Percentiles rank a stretch among this genome's conserved stretches.
These are phyloP conservation scores for Russula ochroleuca DNA, from an alignment of 768 basidiomycete genomes.

Conservation along the genomic window DNA sequence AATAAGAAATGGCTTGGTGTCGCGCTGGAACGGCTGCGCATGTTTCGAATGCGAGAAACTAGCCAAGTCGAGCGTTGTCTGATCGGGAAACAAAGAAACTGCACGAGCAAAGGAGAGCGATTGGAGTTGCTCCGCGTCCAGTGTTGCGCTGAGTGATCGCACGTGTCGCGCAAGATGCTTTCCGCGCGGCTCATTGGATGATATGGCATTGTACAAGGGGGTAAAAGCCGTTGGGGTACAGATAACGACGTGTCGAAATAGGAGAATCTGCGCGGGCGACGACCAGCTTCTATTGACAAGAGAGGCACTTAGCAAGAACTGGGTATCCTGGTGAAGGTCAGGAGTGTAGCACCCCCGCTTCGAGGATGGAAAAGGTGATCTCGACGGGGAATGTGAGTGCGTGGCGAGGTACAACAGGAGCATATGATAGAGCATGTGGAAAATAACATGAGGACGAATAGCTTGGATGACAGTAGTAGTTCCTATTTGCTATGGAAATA, in stretches of 20 bases:
- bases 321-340: slow-evolving; percentile 35
- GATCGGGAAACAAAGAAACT: slow-evolving; percentile 54
- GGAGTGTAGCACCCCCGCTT: slow-evolving; percentile 47
- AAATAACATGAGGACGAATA: background rate
- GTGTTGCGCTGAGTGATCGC: slow-evolving; percentile 52
- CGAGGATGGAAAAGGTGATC: slow-evolving; percentile 58
- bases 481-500: background rate
- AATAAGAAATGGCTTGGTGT: slow-evolving; percentile 22
- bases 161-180: slow-evolving; percentile 43
- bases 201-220: slow-evolving; percentile 51
- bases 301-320: slow-evolving; percentile 45
- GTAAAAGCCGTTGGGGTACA: slow-evolving; percentile 49
- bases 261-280: slow-evolving; percentile 54
- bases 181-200: slow-evolving; percentile 45
- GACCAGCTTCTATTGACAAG: slow-evolving; percentile 70
- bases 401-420: background rate
- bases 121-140: slow-evolving; percentile 75
- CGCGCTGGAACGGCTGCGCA: slow-evolving; percentile 22
- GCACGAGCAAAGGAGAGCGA: slow-evolving; percentile 54
- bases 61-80: slow-evolving; percentile 51
- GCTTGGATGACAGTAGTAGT: background rate
- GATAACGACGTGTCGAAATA: slow-evolving; percentile 57
- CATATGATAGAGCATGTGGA: background rate
- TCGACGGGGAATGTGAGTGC: slow-evolving; percentile 50
- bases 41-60: slow-evolving; percentile 56